phyloP scores from a whole-genome alignment of 805 yeast genomes.

The Schwanniomyces polymorphus region DNA sequence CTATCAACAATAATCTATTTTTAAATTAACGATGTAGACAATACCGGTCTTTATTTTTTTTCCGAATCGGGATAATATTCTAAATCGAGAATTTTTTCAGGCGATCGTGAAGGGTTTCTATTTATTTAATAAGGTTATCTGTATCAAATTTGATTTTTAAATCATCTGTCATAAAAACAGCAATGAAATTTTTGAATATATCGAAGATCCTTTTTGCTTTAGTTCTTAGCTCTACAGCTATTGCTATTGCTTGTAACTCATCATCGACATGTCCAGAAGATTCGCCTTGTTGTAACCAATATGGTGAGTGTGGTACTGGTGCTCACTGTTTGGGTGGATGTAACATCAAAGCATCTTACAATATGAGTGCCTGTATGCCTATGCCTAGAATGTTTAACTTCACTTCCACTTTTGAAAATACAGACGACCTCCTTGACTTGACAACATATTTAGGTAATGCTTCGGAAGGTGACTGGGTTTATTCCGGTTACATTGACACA shows the following conservation, averaged over 20 bases:
- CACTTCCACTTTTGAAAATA: constrained; percentile 40
- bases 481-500: constrained; percentile 55
- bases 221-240: constrained; percentile 6
- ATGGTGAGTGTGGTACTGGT: constrained; percentile 81
- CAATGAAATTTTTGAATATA: background rate
- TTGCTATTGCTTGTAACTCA: constrained; percentile 46
- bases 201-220: background rate
- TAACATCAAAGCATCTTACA: constrained; percentile 70
- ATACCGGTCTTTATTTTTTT: background rate
- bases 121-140: background rate
- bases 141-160: background rate
- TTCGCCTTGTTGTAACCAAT: constrained; percentile 83
- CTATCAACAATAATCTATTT: background rate
- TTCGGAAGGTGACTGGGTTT: constrained; percentile 65
- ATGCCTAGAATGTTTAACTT: constrained; percentile 67
- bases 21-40: background rate
- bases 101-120: background rate
- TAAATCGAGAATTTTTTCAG: background rate
- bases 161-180: background rate
- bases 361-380: constrained; percentile 76
- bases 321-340: constrained; percentile 83
- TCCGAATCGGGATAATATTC: background rate
- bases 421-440: constrained; percentile 19
- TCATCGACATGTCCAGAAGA: constrained; percentile 67
- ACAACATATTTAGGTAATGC: constrained; percentile 68